Evolutionary conservation across 2,329 filamentous ascomycete genomes (phyloP), one percentile per base, ranked within the genome.

Genomic region (Penicillium sp.): DNA sequence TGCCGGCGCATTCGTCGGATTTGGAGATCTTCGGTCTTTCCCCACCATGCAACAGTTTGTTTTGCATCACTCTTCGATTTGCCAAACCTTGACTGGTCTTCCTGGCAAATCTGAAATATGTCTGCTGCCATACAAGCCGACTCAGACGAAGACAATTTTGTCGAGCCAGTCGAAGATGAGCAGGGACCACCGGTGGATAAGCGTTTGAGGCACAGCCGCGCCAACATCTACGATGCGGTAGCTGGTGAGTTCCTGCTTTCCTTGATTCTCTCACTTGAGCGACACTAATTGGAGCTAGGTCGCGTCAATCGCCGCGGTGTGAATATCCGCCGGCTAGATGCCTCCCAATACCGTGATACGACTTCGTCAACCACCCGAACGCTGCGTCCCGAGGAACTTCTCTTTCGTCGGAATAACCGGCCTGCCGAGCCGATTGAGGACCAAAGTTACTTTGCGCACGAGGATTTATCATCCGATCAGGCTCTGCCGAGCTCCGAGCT

Each of bases 171-270:
- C 8, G 40, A 47, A 28, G 39, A 40, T 16, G 28, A 38, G 7
- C 29, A 54, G 28, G 50, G 53, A 13, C 29, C 41, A 9, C 41
- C 41, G 13, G 50, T 57, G 25, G 49, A 45, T 11, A 40, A 52
- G 34, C 22, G 53, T 11, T 51, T 47, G 19, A 56, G 37, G 31
- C 55, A 51, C 34, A 73, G 74, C 28, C 59, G 62, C 49, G 69
- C 73, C 6, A 81, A 72, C 29, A 58, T 84, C 12, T 84, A 80
- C 56, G 80, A 84, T 73, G 79, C 78, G 33, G 76, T 83, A 41
- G 79, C 80, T 53, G 78, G 79, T 79, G 60, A 50, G 59, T 48
- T 9, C 12, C 10, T 10, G 11, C 2, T 2, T 8, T n/a, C 6
- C 27, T 3, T 14, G n/a, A 18, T 42, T 14, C 42, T 6, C 27